Base-by-base conservation (phyloP, 2,329 filamentous ascomycete species). In the Fusarium musae region DNA sequence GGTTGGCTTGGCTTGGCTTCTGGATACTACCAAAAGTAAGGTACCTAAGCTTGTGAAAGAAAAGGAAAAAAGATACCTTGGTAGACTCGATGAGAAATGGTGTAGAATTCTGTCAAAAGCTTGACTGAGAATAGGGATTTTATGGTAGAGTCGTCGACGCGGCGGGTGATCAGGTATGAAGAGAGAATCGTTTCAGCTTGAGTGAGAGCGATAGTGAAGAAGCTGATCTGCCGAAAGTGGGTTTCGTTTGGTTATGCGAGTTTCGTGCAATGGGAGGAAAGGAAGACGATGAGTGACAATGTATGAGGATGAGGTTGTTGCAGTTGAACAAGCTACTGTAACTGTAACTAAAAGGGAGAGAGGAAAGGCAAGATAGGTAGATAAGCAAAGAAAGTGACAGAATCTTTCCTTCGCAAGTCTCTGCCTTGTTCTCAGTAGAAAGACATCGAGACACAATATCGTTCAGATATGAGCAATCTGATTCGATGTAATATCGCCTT, bases 1-100 rank as follows among this genome's bases (percentile, higher is more conserved):
- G 59, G 47, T 70, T 70, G 40, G 59, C 53, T 70, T 70, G 40
- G 59, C 46, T 60, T 65, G 47, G 40, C 49, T 50, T 28, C 40
- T 40, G 40, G 58, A 56, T 32, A 59, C 50, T 54, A 54, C 34
- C 23, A 50, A 50, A 32, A 23, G 30, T 34, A 17, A 23, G 30
- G 30, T 10, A 32, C 30, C 28, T 12, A 23, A 28, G 26, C 8
- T 34, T 34, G 32, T 19, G 32, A 52, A 36, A 36, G n/a, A 10
- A 23, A 13, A 4, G 11, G 6, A 32, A 10, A 30, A 34, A 23
- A 19, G n/a, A 40, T 16, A 36, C n/a, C 19, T n/a, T 21, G 16
- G 17, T 34, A 40, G 19, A 42, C 58, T 34, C 15, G 21, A 23
- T 56, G 37, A 39, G 30, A 32, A 23, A 40, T 26, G 34, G 34